Conservation (phyloP, 2,329 filamentous ascomycete genomes). For the Graphilbum fragrans region DNA sequence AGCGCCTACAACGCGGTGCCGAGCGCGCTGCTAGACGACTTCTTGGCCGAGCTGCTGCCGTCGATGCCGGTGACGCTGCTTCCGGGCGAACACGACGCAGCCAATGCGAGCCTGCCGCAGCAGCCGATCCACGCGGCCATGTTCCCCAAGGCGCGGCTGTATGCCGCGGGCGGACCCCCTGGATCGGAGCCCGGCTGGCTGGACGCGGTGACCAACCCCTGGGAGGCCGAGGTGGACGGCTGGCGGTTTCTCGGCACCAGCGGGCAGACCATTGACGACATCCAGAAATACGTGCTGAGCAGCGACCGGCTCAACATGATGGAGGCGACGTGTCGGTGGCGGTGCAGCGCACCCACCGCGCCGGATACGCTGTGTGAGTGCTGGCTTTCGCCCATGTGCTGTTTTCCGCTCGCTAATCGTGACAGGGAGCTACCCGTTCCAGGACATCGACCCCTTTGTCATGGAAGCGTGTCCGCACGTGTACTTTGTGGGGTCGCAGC, state of each 20-base stretch:
- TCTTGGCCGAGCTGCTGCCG: conserved; percentile 70
- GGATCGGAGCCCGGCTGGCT: conserved; percentile 45
- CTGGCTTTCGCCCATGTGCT: neutral
- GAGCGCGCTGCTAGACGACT: conserved; percentile 70
- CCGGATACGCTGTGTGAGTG: conserved; percentile 85
- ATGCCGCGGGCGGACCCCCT: conserved; percentile 36
- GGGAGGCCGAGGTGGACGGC: conserved; percentile 81
- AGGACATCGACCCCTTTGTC: conserved; percentile 85
- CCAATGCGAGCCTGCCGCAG: conserved; percentile 81
- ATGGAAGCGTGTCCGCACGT: conserved; percentile 77
- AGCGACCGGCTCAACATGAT: conserved; percentile 76
- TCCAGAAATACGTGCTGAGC: conserved; percentile 79
- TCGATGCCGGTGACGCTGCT: conserved; percentile 81
- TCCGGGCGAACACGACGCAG: conserved; percentile 73
- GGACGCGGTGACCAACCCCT: conserved; percentile 84
- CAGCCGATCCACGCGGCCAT: conserved; percentile 88
- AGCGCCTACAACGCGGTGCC: conserved; percentile 78
- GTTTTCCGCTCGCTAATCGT: neutral
- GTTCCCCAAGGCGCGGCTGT: conserved; percentile 66
- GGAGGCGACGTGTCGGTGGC: conserved; percentile 89
- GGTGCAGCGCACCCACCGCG: conserved; percentile 81
- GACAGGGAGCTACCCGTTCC: conserved; percentile 87
- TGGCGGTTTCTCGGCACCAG: conserved; percentile 79
- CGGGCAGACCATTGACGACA: conserved; percentile 87
- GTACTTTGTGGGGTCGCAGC: conserved; percentile 81